phyloP scores from a whole-genome alignment of 2,329 filamentous ascomycete species.

The Stagonosporopsis rhizophila region DNA sequence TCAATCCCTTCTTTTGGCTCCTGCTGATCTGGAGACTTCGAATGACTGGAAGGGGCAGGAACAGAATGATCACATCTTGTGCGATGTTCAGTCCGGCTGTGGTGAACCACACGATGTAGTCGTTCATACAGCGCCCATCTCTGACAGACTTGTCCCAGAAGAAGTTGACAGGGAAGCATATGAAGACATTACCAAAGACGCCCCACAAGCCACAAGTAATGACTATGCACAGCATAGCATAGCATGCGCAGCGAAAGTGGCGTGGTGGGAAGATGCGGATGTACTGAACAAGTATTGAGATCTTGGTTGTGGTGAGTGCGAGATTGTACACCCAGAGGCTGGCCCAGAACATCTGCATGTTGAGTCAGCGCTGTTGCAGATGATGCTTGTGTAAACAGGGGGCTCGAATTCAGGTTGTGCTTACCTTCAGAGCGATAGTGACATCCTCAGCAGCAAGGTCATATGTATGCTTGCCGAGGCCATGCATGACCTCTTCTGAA shows the following conservation, averaged over 20 bases:
- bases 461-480: constrained; percentile 33
- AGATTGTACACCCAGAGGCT: constrained; percentile 45
- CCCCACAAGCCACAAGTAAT: constrained; percentile 38
- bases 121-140: constrained; percentile 40
- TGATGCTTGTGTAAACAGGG: background rate
- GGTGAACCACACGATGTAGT: constrained; percentile 39
- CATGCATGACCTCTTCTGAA: constrained; percentile 41
- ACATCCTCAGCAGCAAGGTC: constrained; percentile 16
- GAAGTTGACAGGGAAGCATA: constrained; percentile 41
- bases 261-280: constrained; percentile 40
- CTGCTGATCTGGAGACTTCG: constrained; percentile 41
- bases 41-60: constrained; percentile 43
- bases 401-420: background rate
- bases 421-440: constrained; percentile 22
- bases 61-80: constrained; percentile 43
- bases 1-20: constrained; percentile 47
- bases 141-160: constrained; percentile 43
- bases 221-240: constrained; percentile 36
- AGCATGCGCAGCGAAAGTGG: constrained; percentile 40
- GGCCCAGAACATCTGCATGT: constrained; percentile 44
- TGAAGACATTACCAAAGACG: constrained; percentile 43
- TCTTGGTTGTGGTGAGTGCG: constrained; percentile 40
- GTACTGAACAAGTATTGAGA: constrained; percentile 45
- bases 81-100: constrained; percentile 44
- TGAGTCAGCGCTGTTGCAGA: background rate